Conservation (phyloP, 257 asterid genomes). For the Capsicum chinense region DNA sequence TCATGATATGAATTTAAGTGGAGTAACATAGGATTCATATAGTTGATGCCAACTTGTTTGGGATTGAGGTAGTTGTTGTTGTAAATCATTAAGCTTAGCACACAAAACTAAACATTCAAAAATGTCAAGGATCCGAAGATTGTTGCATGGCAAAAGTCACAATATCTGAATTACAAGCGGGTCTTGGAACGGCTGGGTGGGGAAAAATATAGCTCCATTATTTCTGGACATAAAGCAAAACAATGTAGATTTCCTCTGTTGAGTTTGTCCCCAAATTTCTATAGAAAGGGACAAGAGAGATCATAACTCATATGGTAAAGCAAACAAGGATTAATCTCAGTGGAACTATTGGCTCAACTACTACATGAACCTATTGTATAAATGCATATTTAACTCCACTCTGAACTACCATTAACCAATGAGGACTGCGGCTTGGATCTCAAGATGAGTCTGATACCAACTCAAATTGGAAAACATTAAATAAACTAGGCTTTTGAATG, state of each 20-base stretch:
- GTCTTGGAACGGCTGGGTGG: background rate
- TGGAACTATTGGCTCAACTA: background rate
- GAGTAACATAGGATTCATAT: background rate
- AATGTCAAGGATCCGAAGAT: conserved; percentile 1
- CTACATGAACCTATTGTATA: background rate
- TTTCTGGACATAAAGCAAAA: background rate
- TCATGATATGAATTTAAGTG: background rate
- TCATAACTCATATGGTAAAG: background rate
- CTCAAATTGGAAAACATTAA: conserved; percentile 17
- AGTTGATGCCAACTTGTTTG: background rate
- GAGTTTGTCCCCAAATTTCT: background rate
- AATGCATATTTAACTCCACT: conserved; percentile 8
- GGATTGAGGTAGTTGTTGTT: background rate
- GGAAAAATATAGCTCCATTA: background rate
- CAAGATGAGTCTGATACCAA: background rate
- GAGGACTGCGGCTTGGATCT: background rate
- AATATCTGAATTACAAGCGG: background rate
- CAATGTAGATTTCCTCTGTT: background rate
- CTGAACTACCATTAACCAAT: background rate
- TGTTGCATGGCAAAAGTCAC: background rate
- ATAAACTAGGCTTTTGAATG: background rate
- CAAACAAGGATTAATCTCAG: background rate
- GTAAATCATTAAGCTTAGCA: background rate
- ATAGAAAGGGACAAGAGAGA: background rate
- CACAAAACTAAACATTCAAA: conserved; percentile 22